Conservation (phyloP, 176 grass and related monocot species). For the Oropetium thomaeum region DNA sequence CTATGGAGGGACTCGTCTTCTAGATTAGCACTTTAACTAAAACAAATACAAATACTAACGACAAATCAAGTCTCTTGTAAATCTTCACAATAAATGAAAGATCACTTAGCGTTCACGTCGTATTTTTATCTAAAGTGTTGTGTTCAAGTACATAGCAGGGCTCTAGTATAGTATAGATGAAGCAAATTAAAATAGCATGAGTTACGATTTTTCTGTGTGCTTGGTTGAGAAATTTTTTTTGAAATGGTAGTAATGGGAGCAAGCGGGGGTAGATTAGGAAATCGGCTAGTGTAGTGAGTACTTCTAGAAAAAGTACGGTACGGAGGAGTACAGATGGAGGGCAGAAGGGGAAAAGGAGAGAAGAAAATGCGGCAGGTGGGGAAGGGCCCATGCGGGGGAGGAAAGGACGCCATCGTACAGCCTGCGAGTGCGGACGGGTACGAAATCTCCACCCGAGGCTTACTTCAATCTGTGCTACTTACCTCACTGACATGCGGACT, state of each 20-base stretch:
- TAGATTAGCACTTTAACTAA: too few species aligned
- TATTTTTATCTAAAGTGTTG: too few species aligned
- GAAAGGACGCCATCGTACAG: slow-evolving; percentile 56
- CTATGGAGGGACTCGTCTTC: too few species aligned
- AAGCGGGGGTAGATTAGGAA: not conserved
- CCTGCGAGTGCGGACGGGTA: slow-evolving; percentile 56
- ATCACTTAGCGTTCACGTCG: too few species aligned
- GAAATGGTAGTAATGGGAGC: not conserved
- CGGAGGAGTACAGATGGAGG: slow-evolving; percentile 6
- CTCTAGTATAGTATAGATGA: too few species aligned
- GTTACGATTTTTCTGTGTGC: too few species aligned
- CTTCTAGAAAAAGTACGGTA: not conserved
- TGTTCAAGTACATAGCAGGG: too few species aligned
- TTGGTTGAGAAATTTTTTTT: not conserved
- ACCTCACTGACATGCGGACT: not conserved
- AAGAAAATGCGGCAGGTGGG: not conserved
- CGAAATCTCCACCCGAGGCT: not conserved
- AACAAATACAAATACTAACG: too few species aligned
- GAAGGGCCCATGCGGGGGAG: slow-evolving; percentile 51
- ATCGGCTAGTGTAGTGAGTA: not conserved
- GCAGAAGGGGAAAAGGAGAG: not conserved
- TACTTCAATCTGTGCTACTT: accelerated
- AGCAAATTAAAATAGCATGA: too few species aligned
- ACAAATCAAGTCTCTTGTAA: too few species aligned
- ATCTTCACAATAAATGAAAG: too few species aligned